Evolutionary conservation across 495 filamentous ascomycete genomes (phyloP).

Genomic region (Hypoxylon lienhwacheense): DNA sequence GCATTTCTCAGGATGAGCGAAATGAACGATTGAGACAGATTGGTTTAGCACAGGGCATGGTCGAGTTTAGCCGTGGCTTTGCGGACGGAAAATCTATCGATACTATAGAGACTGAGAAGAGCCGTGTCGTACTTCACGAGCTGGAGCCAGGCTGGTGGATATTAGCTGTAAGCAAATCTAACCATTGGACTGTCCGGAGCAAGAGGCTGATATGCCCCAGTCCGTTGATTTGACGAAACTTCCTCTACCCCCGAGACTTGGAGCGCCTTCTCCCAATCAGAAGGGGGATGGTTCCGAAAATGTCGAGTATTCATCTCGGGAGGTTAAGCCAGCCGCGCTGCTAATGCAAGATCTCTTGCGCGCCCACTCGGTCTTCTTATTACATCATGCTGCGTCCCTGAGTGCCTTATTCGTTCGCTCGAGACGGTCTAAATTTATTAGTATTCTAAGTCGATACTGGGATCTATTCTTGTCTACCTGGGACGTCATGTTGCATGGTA

Average conservation of each 20-base stretch:
- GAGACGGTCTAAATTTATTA: conserved; percentile 51
- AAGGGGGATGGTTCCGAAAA: conserved; percentile 39
- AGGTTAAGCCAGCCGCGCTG: conserved; percentile 80
- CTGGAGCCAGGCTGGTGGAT: conserved; percentile 90
- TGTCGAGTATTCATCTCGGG: conserved; percentile 79
- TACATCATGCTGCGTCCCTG: conserved; percentile 79
- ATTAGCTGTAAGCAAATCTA: conserved; percentile 65
- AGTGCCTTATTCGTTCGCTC: conserved; percentile 62
- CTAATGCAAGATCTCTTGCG: conserved; percentile 78
- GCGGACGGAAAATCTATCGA: conserved; percentile 74
- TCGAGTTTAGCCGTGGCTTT: conserved; percentile 88
- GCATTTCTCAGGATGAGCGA: conserved; percentile 58
- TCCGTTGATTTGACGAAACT: conserved; percentile 74
- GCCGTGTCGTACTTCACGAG: conserved; percentile 79
- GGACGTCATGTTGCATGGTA: conserved; percentile 88
- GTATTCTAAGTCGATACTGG: conserved; percentile 82
- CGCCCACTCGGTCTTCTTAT: conserved; percentile 80
- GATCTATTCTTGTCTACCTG: conserved; percentile 75
- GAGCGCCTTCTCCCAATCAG: conserved; percentile 21
- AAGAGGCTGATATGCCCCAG: conserved; percentile 42
- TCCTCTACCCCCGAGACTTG: conserved; percentile 45
- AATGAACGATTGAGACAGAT: conserved; percentile 89
- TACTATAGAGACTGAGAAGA: conserved; percentile 87
- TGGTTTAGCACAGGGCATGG: conserved; percentile 97
- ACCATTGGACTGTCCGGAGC: conserved; percentile 1